Percentiles rank a stretch among this genome's conserved stretches.
Evolutionary conservation across 371 early-diverging fungal species (phyloP).

Genomic region (Umbelopsis sp.): DNA sequence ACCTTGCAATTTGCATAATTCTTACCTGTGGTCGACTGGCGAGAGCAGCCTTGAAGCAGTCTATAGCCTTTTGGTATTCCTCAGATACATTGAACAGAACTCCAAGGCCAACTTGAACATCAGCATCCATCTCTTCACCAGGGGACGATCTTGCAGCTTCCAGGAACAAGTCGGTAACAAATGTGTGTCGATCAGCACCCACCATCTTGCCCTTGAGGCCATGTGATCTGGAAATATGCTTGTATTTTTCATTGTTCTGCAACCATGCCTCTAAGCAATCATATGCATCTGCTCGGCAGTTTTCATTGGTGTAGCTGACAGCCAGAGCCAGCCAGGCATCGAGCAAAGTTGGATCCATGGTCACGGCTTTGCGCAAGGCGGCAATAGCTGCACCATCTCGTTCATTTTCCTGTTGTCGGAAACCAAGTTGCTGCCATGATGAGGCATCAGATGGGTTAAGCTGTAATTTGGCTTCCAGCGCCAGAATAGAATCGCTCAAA

Average conservation of each 20-base stretch:
- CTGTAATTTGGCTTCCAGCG: slow-evolving; percentile 92
- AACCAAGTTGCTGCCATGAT: slow-evolving; percentile 88
- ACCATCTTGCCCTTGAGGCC: slow-evolving; percentile 21
- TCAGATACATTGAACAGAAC: slow-evolving; percentile 89
- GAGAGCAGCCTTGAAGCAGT: slow-evolving; percentile 95
- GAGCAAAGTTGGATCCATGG: slow-evolving; percentile 68
- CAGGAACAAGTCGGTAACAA: slow-evolving; percentile 77
- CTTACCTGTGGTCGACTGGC: slow-evolving; percentile 77
- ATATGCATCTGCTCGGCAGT: slow-evolving; percentile 82
- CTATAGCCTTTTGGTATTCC: slow-evolving; percentile 93
- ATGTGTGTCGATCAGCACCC: slow-evolving; percentile 56
- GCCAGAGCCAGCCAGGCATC: slow-evolving; percentile 88
- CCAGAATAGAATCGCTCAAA: slow-evolving; percentile 85
- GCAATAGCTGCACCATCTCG: slow-evolving; percentile 91
- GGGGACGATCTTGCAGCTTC: slow-evolving; percentile 76
- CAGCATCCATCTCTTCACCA: slow-evolving; percentile 81
- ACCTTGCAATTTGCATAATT: neutral
- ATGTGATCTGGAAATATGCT: slow-evolving; percentile 22
- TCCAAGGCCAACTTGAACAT: slow-evolving; percentile 93
- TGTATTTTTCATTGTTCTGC: slow-evolving; percentile 70
- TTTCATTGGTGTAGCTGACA: slow-evolving; percentile 94
- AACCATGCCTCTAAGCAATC: slow-evolving; percentile 91
- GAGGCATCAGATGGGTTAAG: slow-evolving; percentile 76
- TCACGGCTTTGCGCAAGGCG: slow-evolving; percentile 80
- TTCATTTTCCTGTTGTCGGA: slow-evolving; percentile 95